A percentile compares a stretch with the other conserved stretches of the same genome.
phyloP scores from a whole-genome alignment of 1,139 yeast genomes.

The Pichia sp. region DNA sequence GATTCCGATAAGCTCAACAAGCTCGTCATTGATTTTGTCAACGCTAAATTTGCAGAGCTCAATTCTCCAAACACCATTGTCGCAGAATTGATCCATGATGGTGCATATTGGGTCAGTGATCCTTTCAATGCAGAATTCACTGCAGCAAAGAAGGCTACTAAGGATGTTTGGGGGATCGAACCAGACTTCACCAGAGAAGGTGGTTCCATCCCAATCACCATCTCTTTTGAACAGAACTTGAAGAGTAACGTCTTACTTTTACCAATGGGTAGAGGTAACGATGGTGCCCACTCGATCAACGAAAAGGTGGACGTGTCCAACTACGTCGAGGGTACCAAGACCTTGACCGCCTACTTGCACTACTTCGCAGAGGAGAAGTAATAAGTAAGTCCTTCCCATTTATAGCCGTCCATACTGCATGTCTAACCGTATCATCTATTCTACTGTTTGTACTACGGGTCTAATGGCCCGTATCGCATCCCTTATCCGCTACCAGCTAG shows the following conservation, averaged over 20 bases:
- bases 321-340: slow-evolving; percentile 90
- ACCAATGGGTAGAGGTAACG: slow-evolving; percentile 99
- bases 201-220: slow-evolving; percentile 94
- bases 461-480: too few species aligned
- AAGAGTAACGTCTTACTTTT: slow-evolving; percentile 79
- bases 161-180: slow-evolving; percentile 87
- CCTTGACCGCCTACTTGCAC: slow-evolving; percentile 89
- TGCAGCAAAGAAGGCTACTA: slow-evolving; percentile 92
- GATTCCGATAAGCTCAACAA: slow-evolving; percentile 73
- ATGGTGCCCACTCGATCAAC: slow-evolving; percentile 97
- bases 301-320: slow-evolving; percentile 87
- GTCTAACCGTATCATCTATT: too few species aligned
- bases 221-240: slow-evolving; percentile 82
- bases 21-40: slow-evolving; percentile 65
- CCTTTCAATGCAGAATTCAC: slow-evolving; percentile 90
- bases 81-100: slow-evolving; percentile 83
- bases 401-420: too few species aligned
- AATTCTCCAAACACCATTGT: slow-evolving; percentile 68
- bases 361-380: too few species aligned
- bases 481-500: too few species aligned
- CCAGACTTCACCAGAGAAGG: slow-evolving; percentile 99
- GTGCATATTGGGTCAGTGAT: slow-evolving; percentile 93
- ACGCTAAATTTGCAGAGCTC: slow-evolving; percentile 56
- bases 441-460: too few species aligned
- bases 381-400: too few species aligned